Base-by-base conservation (phyloP, 2,329 filamentous ascomycete genomes). In the Annulohypoxylon truncatum region DNA sequence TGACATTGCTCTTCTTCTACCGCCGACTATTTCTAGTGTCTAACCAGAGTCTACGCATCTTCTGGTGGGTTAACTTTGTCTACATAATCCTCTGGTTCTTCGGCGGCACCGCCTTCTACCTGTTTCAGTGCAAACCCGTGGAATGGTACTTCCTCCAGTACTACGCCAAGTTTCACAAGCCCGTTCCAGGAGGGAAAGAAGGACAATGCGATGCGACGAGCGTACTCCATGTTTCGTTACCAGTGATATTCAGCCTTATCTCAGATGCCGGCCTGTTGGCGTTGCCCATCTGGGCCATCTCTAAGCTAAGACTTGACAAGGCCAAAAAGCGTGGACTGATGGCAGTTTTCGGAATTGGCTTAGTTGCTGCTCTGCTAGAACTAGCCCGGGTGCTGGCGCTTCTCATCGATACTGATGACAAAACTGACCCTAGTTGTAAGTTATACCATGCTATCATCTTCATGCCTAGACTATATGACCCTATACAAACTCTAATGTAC, bases 1-100 rank as follows among this genome's bases (percentile, higher is more conserved):
- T 73, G 71, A 72, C 70, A 9, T 38, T 74, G 15, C 71, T 74
- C n/a, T 71, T 73, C 68, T 73, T 74, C 48, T 74, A 74, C 46
- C 68, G 50, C 42, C 67, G 71, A 4, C 22, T 74, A 3, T 74
- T 74, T 60, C 50, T 73, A 0, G 67, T 72, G 28, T n/a, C 64
- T 6, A 68, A 69, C 33, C 57, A 64, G 15, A 61, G 48, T 5
- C 56, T 74, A 2, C 65, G 63, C 2, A 64, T 73, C 15, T 74
- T 73, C 60, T 74, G 71, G 72, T 73, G 71, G 71, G 51, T 59
- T 10, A 74, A 73, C 31, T 62, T 73, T 35, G 61, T 71, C 38
- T 73, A 73, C 61, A 66, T 69, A 35, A 40, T 71, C 22, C 61
- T 73, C 22, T 74, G 72, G 72, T 74, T 73, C 57, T 50, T 74